Evolutionary conservation across 169 alveolate species (phyloP), one percentile per base, ranked within the genome.

Genomic region (Sarcocystis neurona): DNA sequence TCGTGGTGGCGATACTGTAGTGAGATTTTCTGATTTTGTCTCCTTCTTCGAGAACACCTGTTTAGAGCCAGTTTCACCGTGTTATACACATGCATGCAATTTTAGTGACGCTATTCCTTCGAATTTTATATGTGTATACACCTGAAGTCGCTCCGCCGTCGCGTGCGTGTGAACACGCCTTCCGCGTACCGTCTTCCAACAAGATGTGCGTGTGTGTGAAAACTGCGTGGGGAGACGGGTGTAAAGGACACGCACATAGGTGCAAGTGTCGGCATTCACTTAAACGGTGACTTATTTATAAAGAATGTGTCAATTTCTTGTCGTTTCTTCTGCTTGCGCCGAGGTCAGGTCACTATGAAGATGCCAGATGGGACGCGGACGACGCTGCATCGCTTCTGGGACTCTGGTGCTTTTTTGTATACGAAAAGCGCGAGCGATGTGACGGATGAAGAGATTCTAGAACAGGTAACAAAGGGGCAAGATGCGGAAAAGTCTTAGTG

Each of bases 341-440:
- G n/a, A n/a, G n/a, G n/a, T 1, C 75, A 63, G 75, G 32, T 63
- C 75, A 6, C 75, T 1, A 1, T 63, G 41, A n/a, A 30, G 8
- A 18, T 15, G 41, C 75, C 75, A 6, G 12, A 63, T 15, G 75
- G 75, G 2, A 3, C 20, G 6, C 5, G 8, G 39, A 63, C 75
- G 75, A 63, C 27, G 20, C 75, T 63, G 20, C 75, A 63, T 63
- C 18, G 46, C 8, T 63, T 63, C n/a, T 63, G 75, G 75, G 75
- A 63, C n/a, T 37, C 37, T 30, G 75, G 46, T 1, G 75, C 44
- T 6, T 6, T 12, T 43, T 15, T 63, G 37, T 63, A 63, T 63
- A 63, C 43, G 75, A 63, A 63, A 15, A 37, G 43, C 43, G 6
- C 6, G 75, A 41, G 1, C 39, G 75, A 63, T 15, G 5, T 15